Percentiles rank a stretch among this genome's conserved stretches.
Conservation (phyloP, 1,284 basidiomycete genomes). For the Ustilago trichophora region DNA sequence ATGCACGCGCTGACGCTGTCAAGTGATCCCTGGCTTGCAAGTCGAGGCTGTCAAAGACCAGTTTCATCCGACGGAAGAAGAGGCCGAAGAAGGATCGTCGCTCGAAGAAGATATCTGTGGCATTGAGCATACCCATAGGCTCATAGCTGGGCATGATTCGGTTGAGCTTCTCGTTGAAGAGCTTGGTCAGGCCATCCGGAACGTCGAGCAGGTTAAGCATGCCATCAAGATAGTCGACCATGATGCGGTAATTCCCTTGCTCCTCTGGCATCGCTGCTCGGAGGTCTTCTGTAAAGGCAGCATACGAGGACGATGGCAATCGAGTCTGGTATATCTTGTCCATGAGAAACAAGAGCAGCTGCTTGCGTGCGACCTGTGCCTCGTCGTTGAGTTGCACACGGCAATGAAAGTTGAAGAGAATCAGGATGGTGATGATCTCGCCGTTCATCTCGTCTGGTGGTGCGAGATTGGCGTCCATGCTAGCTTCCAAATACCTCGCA, state of each 20-base stretch:
- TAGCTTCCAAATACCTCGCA: too few relatives aligned
- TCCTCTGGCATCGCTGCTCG: constrained; percentile 11
- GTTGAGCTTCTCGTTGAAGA: constrained; percentile 46
- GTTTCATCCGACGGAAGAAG: constrained; percentile 38
- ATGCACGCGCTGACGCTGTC: constrained; percentile 18
- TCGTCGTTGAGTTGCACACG: constrained; percentile 36
- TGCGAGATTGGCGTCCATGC: constrained; percentile 12
- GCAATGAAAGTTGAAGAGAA: constrained; percentile 49
- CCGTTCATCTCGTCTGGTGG: constrained; percentile 44
- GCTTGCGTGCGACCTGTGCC: constrained; percentile 27
- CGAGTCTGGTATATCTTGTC: constrained; percentile 41
- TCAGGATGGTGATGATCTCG: constrained; percentile 41
- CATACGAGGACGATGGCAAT: constrained; percentile 11
- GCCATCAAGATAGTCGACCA: constrained; percentile 33
- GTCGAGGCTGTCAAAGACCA: constrained; percentile 46
- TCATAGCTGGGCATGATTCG: constrained; percentile 42
- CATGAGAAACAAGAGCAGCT: constrained; percentile 37
- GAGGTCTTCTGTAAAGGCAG: constrained; percentile 21
- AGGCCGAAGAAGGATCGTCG: constrained; percentile 48
- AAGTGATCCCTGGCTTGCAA: constrained; percentile 33
- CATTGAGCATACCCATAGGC: constrained; percentile 30
- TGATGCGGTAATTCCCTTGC: constrained; percentile 23
- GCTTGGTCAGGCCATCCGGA: constrained; percentile 39
- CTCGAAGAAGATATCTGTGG: constrained; percentile 38
- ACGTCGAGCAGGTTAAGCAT: constrained; percentile 40